Evolutionary conservation across 352 stramenopile genomes (phyloP).

Genomic region (Globisporangium paroecandrum): DNA sequence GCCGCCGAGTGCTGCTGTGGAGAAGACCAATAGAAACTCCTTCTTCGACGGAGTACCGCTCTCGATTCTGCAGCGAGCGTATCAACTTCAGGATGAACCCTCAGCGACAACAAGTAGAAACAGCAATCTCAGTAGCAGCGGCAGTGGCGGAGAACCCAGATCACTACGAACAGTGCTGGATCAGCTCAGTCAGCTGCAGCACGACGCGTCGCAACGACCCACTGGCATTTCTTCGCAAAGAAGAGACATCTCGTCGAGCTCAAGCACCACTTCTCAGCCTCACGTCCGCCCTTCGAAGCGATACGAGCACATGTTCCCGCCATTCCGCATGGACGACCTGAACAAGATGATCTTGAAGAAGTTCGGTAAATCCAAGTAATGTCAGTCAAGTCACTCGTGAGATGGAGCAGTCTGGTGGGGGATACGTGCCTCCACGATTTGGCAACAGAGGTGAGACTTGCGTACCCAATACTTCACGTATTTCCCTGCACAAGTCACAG

Average conservation of each 20-base stretch:
- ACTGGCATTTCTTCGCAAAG: not conserved
- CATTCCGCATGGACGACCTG: slow-evolving; percentile 37
- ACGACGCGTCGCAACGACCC: not conserved
- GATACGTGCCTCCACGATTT: not conserved
- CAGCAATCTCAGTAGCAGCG: not conserved
- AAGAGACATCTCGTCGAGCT: not conserved
- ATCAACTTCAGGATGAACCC: not conserved
- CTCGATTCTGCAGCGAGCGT: slow-evolving; percentile 13
- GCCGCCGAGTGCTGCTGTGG: not conserved
- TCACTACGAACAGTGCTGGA: not conserved
- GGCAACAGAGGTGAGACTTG: not conserved
- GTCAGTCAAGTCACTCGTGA: not conserved
- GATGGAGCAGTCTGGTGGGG: not conserved
- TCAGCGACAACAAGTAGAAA: not conserved
- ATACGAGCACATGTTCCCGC: slow-evolving; percentile 41
- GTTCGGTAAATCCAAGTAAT: slow-evolving; percentile 16
- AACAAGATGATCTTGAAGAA: slow-evolving; percentile 30
- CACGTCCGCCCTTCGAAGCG: slow-evolving; percentile 31
- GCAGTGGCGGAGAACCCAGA: not conserved
- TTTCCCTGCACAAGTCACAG: not conserved
- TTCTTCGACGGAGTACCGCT: slow-evolving; percentile 12
- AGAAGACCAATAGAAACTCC: not conserved
- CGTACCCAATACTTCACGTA: not conserved
- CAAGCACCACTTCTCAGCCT: not conserved
- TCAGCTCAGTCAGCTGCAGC: not conserved